Evolutionary conservation across 176 grass and related monocot species (phyloP).

Genomic region (Oryza officinalis): DNA sequence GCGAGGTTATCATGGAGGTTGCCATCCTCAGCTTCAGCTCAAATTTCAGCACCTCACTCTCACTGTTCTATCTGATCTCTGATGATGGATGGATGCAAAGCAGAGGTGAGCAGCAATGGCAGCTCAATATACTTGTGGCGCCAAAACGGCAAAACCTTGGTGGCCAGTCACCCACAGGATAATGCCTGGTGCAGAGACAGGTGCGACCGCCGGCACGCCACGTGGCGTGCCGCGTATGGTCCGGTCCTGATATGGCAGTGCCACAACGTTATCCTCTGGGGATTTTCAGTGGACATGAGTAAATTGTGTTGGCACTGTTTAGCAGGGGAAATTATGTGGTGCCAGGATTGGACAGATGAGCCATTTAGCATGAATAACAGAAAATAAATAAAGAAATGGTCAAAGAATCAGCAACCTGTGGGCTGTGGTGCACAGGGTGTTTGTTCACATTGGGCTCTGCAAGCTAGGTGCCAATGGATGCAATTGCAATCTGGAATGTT

Average conservation of each 20-base stretch:
- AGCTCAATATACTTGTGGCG: slow-evolving; percentile 36
- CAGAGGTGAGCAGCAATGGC: slow-evolving; percentile 3
- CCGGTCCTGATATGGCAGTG: slow-evolving; percentile 36
- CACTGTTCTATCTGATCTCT: not conserved
- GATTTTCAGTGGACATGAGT: slow-evolving; percentile 38
- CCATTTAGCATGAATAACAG: not conserved
- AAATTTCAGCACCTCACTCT: not conserved
- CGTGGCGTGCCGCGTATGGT: slow-evolving; percentile 37
- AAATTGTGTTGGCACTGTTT: not conserved
- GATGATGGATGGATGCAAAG: not conserved
- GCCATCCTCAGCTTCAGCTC: slow-evolving; percentile 40
- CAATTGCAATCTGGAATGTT: not conserved
- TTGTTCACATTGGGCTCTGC: not conserved
- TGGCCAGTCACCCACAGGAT: slow-evolving; percentile 16
- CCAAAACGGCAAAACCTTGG: slow-evolving; percentile 32
- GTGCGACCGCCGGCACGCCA: slow-evolving; percentile 30
- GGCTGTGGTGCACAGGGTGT: not conserved
- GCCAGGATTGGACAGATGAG: not conserved
- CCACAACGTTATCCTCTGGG: slow-evolving; percentile 46
- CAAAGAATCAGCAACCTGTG: slow-evolving; percentile 15
- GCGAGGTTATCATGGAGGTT: slow-evolving; percentile 58
- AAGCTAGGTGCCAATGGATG: not conserved
- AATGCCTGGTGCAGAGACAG: slow-evolving; percentile 18
- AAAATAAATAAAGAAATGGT: not conserved
- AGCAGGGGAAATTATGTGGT: not conserved